A percentile compares a stretch with the other conserved stretches of the same genome.
Evolutionary conservation across 306 rosid species (phyloP).

Genomic region (Senna tora): DNA sequence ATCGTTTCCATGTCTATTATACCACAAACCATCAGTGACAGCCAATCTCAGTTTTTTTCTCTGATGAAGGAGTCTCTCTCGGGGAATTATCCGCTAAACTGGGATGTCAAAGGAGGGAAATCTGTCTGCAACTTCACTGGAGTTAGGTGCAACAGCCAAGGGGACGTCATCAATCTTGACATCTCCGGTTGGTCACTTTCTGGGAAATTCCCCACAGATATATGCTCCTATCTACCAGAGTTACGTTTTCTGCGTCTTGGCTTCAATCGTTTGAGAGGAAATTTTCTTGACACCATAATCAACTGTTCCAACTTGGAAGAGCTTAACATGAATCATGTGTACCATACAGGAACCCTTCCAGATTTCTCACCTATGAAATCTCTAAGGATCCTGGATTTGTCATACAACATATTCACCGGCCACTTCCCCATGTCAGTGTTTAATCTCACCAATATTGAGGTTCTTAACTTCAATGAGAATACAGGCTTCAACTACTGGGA

Average conservation of each 20-base stretch:
- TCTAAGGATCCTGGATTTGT: constrained; percentile 69
- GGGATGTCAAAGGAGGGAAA: constrained; percentile 50
- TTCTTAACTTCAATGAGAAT: constrained; percentile 79
- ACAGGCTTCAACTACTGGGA: constrained; percentile 59
- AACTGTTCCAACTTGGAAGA: constrained; percentile 73
- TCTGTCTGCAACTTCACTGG: constrained; percentile 68
- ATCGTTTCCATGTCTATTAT: constrained; percentile 30
- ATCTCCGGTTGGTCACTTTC: constrained; percentile 58
- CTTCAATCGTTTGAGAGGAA: constrained; percentile 49
- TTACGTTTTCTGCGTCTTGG: constrained; percentile 61
- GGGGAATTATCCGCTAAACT: constrained; percentile 51
- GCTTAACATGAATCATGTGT: constrained; percentile 56
- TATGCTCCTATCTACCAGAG: constrained; percentile 71
- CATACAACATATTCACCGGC: constrained; percentile 70
- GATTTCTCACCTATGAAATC: constrained; percentile 69
- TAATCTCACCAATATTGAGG: constrained; percentile 69
- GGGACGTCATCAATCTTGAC: constrained; percentile 55
- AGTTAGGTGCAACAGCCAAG: constrained; percentile 58
- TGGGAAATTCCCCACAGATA: constrained; percentile 64
- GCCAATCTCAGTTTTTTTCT: constrained; percentile 56
- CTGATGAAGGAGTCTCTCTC: constrained; percentile 55
- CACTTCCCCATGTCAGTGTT: constrained; percentile 78
- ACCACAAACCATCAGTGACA: constrained; percentile 34
- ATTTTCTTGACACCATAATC: constrained; percentile 51
- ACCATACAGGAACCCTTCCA: constrained; percentile 57